These are phyloP conservation scores for Cryptosporidium sp. DNA, from an alignment of 169 alveolate species.

Conservation along the genomic window DNA sequence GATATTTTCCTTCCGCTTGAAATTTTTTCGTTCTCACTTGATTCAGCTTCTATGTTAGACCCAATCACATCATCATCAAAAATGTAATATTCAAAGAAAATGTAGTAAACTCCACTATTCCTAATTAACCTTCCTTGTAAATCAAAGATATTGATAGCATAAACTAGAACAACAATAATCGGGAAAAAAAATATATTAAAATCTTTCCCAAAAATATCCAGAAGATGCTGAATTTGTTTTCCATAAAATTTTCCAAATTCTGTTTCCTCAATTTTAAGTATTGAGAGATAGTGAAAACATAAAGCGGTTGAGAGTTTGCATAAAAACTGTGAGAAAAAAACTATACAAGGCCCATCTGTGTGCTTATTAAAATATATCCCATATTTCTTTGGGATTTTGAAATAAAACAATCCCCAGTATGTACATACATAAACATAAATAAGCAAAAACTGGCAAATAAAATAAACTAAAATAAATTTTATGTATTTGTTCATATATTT, in stretches of 20 bases:
- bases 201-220: conserved; percentile 22
- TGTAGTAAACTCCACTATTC: conserved; percentile 1
- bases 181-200: conserved; percentile 28
- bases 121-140: conserved; percentile 19
- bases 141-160: conserved; percentile 12
- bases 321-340: conserved; percentile 40
- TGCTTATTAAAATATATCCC: conserved; percentile 58
- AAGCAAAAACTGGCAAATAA: conserved; percentile 2
- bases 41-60: not conserved
- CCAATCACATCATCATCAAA: conserved; percentile 9
- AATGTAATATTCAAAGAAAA: conserved; percentile 51
- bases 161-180: conserved; percentile 20
- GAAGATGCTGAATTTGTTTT: conserved; percentile 26
- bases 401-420: conserved; percentile 20
- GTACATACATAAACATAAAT: conserved; percentile 40
- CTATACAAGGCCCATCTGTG: conserved; percentile 32
- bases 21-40: not conserved
- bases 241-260: conserved; percentile 31
- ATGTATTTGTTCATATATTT: not conserved
- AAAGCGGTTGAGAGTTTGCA: conserved; percentile 26
- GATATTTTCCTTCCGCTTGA: conserved; percentile 40
- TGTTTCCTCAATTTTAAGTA: conserved; percentile 20
- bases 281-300: conserved; percentile 55
- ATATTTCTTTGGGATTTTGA: conserved; percentile 56
- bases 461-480: not conserved